Evolutionary conservation across 306 rosid genomes (phyloP).

Genomic region (Malus sieversii): DNA sequence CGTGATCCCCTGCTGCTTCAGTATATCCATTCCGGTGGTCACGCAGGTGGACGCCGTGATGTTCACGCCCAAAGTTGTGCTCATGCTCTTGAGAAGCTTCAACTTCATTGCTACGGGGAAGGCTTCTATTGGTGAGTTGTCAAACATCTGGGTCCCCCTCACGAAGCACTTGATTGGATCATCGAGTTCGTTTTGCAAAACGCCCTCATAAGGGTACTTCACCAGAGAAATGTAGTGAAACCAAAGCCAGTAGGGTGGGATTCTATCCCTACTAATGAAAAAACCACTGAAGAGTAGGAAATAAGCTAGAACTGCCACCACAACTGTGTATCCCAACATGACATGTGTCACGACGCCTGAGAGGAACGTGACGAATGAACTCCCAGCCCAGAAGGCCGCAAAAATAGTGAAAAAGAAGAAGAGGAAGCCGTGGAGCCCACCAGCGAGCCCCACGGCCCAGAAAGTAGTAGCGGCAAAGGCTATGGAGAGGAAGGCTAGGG

Average conservation of each 20-base stretch:
- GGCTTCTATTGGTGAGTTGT: slow-evolving; percentile 49
- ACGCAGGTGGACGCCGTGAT: slow-evolving; percentile 60
- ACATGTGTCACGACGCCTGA: slow-evolving; percentile 78
- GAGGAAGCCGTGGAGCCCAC: slow-evolving; percentile 47
- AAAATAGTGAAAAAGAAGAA: slow-evolving; percentile 48
- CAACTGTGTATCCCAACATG: slow-evolving; percentile 80
- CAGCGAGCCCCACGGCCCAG: slow-evolving; percentile 74
- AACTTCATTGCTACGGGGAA: slow-evolving; percentile 41
- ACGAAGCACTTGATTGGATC: slow-evolving; percentile 46
- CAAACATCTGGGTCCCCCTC: slow-evolving; percentile 76
- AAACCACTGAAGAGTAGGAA: slow-evolving; percentile 83
- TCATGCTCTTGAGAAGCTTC: slow-evolving; percentile 55
- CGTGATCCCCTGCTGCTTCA: slow-evolving; percentile 68
- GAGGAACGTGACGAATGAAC: slow-evolving; percentile 78
- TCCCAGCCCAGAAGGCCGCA: slow-evolving; percentile 78
- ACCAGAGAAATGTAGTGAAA: slow-evolving; percentile 77
- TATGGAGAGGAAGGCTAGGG: slow-evolving; percentile 53
- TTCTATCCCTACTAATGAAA: slow-evolving; percentile 65
- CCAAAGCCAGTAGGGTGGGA: slow-evolving; percentile 83
- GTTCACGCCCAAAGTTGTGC: slow-evolving; percentile 50
- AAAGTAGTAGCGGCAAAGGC: slow-evolving; percentile 63
- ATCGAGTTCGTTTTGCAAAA: slow-evolving; percentile 66
- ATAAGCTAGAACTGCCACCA: slow-evolving; percentile 78
- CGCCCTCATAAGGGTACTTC: slow-evolving; percentile 86
- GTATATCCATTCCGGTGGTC: slow-evolving; percentile 55